Evolutionary conservation across 2,329 filamentous ascomycete genomes (phyloP).

Genomic region (Paraconiothyrium brasiliense): DNA sequence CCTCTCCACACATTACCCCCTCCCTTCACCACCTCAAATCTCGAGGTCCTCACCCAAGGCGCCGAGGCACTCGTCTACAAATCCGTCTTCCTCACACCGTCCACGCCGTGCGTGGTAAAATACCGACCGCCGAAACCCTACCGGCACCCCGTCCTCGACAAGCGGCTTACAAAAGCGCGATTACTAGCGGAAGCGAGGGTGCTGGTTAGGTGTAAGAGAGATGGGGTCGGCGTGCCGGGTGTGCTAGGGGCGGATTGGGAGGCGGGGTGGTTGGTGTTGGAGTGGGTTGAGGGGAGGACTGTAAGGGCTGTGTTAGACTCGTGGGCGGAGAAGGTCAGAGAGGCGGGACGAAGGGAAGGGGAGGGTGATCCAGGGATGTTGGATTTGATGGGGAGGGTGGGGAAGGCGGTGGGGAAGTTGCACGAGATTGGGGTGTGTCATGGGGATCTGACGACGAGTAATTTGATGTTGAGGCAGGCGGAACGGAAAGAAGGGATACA

Average conservation of each 20-base stretch:
- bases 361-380: constrained; percentile 39
- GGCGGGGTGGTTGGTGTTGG: constrained; percentile 65
- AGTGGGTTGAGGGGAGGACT: constrained; percentile 67
- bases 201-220: constrained; percentile 77
- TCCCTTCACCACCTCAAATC: constrained; percentile 62
- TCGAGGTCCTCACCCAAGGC: constrained; percentile 85
- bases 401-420: constrained; percentile 74
- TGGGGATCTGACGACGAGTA: constrained; percentile 96
- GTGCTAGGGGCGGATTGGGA: constrained; percentile 76
- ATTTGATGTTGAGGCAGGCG: constrained; percentile 76
- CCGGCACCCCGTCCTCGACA: constrained; percentile 88
- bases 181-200: constrained; percentile 90
- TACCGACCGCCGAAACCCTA: constrained; percentile 91
- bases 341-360: constrained; percentile 31
- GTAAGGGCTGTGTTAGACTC: constrained; percentile 75
- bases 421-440: constrained; percentile 90
- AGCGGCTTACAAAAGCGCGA: constrained; percentile 83
- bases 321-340: constrained; percentile 63
- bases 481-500: not conserved
- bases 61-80: constrained; percentile 95
- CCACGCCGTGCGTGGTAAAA: constrained; percentile 81
- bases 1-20: constrained; percentile 39
- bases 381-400: constrained; percentile 74
- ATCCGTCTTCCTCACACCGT: constrained; percentile 77
- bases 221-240: constrained; percentile 83